A percentile compares a stretch with the other conserved stretches of the same genome.
Conservation (phyloP, 441 rosid species). For the Erodium chrysanthum region DNA sequence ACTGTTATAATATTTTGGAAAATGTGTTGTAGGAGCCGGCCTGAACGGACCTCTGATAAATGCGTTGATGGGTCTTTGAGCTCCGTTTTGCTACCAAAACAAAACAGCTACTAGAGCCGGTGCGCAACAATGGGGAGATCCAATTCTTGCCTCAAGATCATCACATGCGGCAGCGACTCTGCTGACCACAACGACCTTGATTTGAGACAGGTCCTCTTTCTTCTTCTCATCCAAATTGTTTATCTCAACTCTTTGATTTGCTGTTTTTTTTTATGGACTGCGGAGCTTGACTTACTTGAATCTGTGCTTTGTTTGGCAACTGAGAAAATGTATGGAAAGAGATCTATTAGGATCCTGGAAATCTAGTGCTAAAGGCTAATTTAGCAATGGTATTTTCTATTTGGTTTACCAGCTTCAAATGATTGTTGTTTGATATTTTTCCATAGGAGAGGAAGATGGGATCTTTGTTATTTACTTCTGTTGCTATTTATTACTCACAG, state of each 20-base stretch:
- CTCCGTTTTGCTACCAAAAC: too few relatives aligned
- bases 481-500: neutral
- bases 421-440: neutral
- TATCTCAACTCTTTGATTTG: neutral
- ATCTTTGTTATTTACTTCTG: neutral
- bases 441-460: neutral
- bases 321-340: neutral
- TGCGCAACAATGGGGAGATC: conserved; percentile 75
- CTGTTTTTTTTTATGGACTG: too few relatives aligned
- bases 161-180: conserved; percentile 59
- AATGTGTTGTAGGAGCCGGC: too few relatives aligned
- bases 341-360: neutral
- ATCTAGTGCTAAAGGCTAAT: too few relatives aligned
- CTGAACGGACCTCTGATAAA: too few relatives aligned
- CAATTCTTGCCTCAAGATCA: conserved; percentile 63
- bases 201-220: conserved; percentile 33
- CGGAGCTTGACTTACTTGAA: too few relatives aligned
- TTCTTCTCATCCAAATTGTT: neutral
- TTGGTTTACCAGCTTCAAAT: neutral
- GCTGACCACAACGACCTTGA: conserved; percentile 37
- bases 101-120: too few relatives aligned
- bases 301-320: neutral
- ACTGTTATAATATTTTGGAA: too few relatives aligned
- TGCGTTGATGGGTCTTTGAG: too few relatives aligned
- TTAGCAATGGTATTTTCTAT: neutral